Percentiles rank a stretch among this genome's conserved stretches.
Evolutionary conservation across 1,139 yeast species (phyloP).

Genomic region (Protomyces inundatus): DNA sequence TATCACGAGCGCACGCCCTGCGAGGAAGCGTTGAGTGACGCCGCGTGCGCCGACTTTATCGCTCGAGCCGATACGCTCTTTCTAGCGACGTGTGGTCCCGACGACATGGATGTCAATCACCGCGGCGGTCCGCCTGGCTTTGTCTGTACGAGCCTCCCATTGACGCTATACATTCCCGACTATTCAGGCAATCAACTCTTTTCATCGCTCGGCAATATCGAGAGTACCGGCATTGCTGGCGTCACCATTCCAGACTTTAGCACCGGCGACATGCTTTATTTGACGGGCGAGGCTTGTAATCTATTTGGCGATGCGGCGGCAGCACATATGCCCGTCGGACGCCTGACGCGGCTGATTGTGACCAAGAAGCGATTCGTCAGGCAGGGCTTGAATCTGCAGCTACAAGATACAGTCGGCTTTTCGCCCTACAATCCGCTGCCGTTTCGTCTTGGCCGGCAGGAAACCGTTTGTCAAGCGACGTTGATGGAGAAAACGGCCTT

Average conservation of each 20-base stretch:
- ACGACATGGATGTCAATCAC: not conserved
- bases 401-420: not conserved
- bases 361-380: not conserved
- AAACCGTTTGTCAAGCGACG: not conserved
- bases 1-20: not conserved
- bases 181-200: not conserved
- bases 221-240: not conserved
- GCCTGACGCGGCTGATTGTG: not conserved
- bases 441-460: conserved; percentile 22
- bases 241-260: not conserved
- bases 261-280: not conserved
- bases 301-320: not conserved
- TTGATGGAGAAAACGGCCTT: not conserved
- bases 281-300: not conserved
- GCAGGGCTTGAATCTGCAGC: not conserved
- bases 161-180: not conserved
- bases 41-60: not conserved
- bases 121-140: not conserved
- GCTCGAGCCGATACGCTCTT: not conserved
- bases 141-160: not conserved
- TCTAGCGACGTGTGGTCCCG: not conserved
- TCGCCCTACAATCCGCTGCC: not conserved
- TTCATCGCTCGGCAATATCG: not conserved
- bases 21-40: not conserved
- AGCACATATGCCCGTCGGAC: not conserved